A percentile compares a stretch with the other conserved stretches of the same genome.
Conservation (phyloP, 1,284 basidiomycete species). For the Ganoderma sinense region DNA sequence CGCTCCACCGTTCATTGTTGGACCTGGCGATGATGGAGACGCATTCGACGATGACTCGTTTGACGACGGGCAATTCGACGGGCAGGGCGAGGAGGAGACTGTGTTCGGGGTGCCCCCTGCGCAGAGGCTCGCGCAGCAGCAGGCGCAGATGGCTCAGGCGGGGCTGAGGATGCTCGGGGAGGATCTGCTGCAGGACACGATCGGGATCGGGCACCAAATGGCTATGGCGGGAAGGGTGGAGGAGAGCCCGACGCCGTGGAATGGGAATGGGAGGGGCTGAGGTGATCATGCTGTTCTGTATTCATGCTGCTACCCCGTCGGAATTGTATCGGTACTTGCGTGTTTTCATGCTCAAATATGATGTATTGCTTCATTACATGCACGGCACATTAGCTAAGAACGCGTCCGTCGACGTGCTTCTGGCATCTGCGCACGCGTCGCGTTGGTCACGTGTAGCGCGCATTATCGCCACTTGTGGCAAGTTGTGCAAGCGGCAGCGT, state of each 20-base stretch:
- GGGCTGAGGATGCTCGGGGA: conserved; percentile 62
- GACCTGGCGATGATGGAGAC: conserved; percentile 33
- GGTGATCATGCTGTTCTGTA: neutral
- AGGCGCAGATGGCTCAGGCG: conserved; percentile 34
- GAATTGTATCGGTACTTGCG: neutral
- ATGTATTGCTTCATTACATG: neutral
- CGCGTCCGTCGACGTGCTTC: neutral
- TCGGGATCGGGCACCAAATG: conserved; percentile 62
- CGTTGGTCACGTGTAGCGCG: conserved; percentile 18
- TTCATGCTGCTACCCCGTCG: neutral
- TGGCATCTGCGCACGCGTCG: neutral
- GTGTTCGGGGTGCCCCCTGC: conserved; percentile 71
- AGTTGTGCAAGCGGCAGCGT: neutral
- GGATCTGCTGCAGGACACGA: conserved; percentile 67
- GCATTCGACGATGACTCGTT: conserved; percentile 56
- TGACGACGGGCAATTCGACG: conserved; percentile 40
- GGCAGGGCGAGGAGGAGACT: conserved; percentile 62
- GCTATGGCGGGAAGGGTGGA: conserved; percentile 55
- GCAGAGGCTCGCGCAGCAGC: conserved; percentile 43
- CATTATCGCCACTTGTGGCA: neutral
- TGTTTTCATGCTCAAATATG: neutral
- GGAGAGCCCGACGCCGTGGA: conserved; percentile 69
- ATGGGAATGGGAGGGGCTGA: conserved; percentile 27
- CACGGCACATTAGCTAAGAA: neutral
- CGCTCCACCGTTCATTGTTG: conserved; percentile 55